Base-by-base conservation (phyloP, 805 yeast genomes). In the Suhomyces xylopsoci region DNA sequence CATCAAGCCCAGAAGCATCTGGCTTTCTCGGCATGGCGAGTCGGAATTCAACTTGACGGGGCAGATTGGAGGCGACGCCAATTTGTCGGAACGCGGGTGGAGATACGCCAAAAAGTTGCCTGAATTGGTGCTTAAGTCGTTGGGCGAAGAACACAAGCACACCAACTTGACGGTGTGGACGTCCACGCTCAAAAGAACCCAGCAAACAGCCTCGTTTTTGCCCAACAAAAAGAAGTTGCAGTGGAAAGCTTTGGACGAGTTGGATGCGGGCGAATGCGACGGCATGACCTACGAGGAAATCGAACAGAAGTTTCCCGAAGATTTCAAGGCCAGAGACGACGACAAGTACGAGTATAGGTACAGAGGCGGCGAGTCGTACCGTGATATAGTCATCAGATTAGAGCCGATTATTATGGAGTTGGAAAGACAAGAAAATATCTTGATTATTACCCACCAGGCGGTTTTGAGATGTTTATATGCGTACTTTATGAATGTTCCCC, bases 331-430 rank as follows among this genome's bases (percentile, higher is more conserved):
- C 7, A 81, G 99, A 54, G 99, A 94, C 67, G 97, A 89, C 59
- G 88, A 94, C 74, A 94, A 94, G 73, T 94, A 88, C 67, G 97
- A 90, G 66, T 94, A 94, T 71, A 81, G 99, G 50, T 94, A 94
- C 69, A 82, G 97, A 43, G 98, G 98, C 9, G 99, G 99, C 45
- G 99, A 94, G 71, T 88, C 96, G 4, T 94, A 94, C 69, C 81
- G 97, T 53, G 99, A 94, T 63, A 96, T 94, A 41, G 97, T 93
- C 45, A 87, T 92, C 43, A 78, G 99, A 52, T 77, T 94, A 52
- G 99, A 94, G 67, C 99, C 99, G 5, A 91, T 94, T 59, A 94
- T 94, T 56, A 94, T 94, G 99, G 99, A 94, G 70, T 79, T 94
- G 58, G 99, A 94, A 72, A 85, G 97, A 55, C 98, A 93, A 71